Evolutionary conservation across 2,329 filamentous ascomycete species (phyloP), one percentile per base, ranked within the genome.

Genomic region (Nemania abortiva): DNA sequence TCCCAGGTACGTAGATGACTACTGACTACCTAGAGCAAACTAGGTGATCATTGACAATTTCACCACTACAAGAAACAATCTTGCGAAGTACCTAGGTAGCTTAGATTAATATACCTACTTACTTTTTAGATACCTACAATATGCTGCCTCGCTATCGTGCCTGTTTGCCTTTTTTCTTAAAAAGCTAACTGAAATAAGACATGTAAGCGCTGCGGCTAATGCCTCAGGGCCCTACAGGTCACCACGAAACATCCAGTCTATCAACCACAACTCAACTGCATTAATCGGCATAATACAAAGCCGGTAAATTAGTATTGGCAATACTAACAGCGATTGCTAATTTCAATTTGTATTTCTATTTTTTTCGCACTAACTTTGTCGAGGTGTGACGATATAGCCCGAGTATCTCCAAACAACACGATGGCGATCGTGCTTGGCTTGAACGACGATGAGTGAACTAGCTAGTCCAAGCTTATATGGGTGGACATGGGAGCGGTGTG

Each of bases 231-330:
- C 80, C 18, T 85, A 78, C 77, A 92, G 79, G 75, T 91, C 88
- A 20, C 86, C 87, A 1, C 83, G 83, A 74, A 88, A 81, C 74
- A 91, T 86, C 92, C 92, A 95, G 76, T 95, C 92, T 49, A 87
- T 83, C 2, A 90, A 90, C 88, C 90, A 90, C 91, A 95, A 94
- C 81, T 94, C 92, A 0, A 94, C 91, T 1, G 94, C 80, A 1
- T 91, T 91, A 1, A 94, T 91, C 91, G 24, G 24, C 92, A 95
- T n/a, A 92, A 82, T 37, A 95, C 83, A 53, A 95, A 92, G 31
- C 92, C 92, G 0, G 92, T 91, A 0, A 89, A 92, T 10, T 94
- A 76, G 92, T 90, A 78, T 95, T 90, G 1, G 95, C 83, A 0
- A 91, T 93, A 0, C 91, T 92, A 42, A 94, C 88, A 2, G 91